Percentiles rank a stretch among this genome's conserved stretches.
Conservation (phyloP, 2,329 filamentous ascomycete species). For the Colletotrichum echinochloae region DNA sequence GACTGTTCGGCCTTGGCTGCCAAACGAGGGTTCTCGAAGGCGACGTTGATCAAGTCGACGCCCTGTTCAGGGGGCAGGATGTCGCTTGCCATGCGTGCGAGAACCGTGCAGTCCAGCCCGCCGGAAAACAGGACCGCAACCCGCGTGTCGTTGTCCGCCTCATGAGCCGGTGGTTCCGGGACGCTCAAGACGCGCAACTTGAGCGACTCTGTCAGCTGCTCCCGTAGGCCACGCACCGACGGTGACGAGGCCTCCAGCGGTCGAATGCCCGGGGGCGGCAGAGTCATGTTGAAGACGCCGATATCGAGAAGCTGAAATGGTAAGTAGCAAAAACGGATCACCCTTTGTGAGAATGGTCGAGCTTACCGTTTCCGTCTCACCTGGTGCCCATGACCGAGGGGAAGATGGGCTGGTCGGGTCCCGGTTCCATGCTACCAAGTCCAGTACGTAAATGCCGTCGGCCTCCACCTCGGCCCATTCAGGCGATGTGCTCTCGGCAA, state of each 20-base stretch:
- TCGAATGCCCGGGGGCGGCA: slow-evolving; percentile 52
- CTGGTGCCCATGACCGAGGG: slow-evolving; percentile 48
- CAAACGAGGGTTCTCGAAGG: slow-evolving; percentile 91
- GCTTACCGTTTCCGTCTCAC: slow-evolving; percentile 58
- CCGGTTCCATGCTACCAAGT: slow-evolving; percentile 55
- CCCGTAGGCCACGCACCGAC: slow-evolving; percentile 65
- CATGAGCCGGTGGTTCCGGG: slow-evolving; percentile 63
- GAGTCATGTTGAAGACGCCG: slow-evolving; percentile 62
- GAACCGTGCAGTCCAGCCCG: slow-evolving; percentile 89
- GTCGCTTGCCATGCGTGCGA: slow-evolving; percentile 85
- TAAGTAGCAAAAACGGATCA: slow-evolving; percentile 55
- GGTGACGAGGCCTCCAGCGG: slow-evolving; percentile 51
- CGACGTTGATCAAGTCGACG: slow-evolving; percentile 93
- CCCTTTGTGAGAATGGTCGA: slow-evolving; percentile 45
- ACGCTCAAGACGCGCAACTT: slow-evolving; percentile 73
- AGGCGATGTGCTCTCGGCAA: slow-evolving; percentile 65
- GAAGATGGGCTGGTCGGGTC: neutral
- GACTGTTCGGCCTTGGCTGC: slow-evolving; percentile 59
- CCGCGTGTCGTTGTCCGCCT: slow-evolving; percentile 56
- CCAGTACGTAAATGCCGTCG: slow-evolving; percentile 80
- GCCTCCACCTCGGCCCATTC: slow-evolving; percentile 86
- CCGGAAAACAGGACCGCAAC: slow-evolving; percentile 93
- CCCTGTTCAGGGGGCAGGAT: slow-evolving; percentile 75
- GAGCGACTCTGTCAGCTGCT: slow-evolving; percentile 71
- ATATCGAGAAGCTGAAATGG: slow-evolving; percentile 64